phyloP scores from a whole-genome alignment of 176 grass and related monocot genomes.

The Eragrostis curvula region DNA sequence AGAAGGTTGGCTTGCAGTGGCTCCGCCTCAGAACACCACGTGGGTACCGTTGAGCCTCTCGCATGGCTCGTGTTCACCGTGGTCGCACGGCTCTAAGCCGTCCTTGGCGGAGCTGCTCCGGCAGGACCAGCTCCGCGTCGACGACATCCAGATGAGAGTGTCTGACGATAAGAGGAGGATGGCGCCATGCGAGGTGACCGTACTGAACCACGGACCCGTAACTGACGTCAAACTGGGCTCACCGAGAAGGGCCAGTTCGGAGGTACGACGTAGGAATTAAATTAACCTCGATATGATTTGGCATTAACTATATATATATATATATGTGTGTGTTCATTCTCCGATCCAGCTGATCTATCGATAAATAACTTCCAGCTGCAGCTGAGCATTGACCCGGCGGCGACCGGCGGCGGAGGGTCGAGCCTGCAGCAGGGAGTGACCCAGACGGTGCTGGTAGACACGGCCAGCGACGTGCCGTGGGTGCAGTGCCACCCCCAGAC shows the following conservation, averaged over 20 bases:
- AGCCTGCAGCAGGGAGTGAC: not conserved
- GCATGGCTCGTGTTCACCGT: slow-evolving; percentile 51
- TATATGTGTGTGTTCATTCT: no score
- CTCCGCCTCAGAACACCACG: not conserved
- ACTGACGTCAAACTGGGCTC: no score
- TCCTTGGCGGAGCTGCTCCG: slow-evolving; percentile 38
- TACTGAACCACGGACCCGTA: no score
- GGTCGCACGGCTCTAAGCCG: not conserved
- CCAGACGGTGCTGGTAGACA: slow-evolving; percentile 47
- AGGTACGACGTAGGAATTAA: no score
- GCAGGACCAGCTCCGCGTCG: slow-evolving; percentile 38
- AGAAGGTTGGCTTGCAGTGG: not conserved
- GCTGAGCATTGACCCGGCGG: slow-evolving; percentile 20
- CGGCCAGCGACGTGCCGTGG: slow-evolving; percentile 66
- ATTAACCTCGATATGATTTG: no score
- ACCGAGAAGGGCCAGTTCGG: no score
- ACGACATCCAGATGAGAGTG: slow-evolving; percentile 26
- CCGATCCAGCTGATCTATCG: no score
- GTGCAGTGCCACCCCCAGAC: slow-evolving; percentile 48
- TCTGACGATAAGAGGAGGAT: not conserved
- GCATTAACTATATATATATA: no score
- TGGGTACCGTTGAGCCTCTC: slow-evolving; percentile 21
- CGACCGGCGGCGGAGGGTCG: not conserved
- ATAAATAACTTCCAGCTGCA: not conserved
- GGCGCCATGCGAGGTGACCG: no score